These are phyloP conservation scores for Fusarium pseudocircinatum DNA, from an alignment of 2,329 filamentous ascomycete species.

Conservation along the genomic window DNA sequence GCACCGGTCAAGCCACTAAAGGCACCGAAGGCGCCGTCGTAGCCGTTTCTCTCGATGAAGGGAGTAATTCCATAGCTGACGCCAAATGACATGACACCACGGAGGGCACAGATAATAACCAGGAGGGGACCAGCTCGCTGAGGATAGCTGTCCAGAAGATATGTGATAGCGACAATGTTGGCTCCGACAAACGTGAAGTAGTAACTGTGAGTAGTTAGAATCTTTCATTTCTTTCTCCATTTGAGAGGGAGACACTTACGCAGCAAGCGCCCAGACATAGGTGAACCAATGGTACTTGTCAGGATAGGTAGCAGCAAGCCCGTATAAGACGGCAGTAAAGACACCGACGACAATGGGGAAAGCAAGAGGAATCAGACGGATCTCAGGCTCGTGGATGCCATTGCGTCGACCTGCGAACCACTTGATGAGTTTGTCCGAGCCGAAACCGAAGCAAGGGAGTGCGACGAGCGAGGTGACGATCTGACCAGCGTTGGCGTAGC, in stretches of 20 bases:
- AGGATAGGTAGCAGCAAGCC: not conserved
- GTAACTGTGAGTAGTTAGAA: not conserved
- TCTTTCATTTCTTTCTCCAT: no score
- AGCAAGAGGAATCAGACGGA: constrained; percentile 32
- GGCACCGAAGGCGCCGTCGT: constrained; percentile 10
- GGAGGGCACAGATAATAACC: constrained; percentile 37
- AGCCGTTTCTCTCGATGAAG: constrained; percentile 20
- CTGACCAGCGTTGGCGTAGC: constrained; percentile 36
- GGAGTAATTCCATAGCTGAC: constrained; percentile 36
- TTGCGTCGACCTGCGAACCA: constrained; percentile 31
- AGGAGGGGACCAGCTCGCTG: constrained; percentile 32
- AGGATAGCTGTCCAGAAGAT: constrained; percentile 37
- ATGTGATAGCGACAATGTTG: constrained; percentile 37
- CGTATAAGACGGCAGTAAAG: constrained; percentile 14
- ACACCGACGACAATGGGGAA: constrained; percentile 30
- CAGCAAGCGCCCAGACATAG: constrained; percentile 17
- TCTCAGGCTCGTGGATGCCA: constrained; percentile 34
- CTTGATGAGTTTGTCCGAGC: constrained; percentile 35
- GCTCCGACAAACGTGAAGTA: constrained; percentile 25
- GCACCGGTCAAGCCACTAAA: constrained; percentile 14
- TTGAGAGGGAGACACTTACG: not conserved
- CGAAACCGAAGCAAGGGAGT: constrained; percentile 30
- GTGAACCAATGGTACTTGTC: constrained; percentile 22
- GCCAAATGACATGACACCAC: constrained; percentile 33
- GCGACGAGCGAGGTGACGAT: constrained; percentile 33